These are phyloP conservation scores for Aspergillus awamori DNA, from an alignment of 2,329 filamentous ascomycete genomes.

Conservation along the genomic window DNA sequence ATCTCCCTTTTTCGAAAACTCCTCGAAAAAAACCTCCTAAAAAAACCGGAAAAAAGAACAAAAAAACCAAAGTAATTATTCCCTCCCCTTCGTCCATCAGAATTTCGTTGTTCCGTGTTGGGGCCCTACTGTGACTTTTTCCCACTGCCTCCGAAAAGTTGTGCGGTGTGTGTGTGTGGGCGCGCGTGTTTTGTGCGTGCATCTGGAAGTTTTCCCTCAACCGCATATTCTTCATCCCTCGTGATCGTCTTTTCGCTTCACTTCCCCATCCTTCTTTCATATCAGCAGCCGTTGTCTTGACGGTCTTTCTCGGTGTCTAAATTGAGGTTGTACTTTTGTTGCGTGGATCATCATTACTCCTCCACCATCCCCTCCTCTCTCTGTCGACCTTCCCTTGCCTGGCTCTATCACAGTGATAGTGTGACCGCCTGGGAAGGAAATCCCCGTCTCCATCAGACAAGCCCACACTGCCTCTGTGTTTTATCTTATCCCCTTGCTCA, in stretches of 20 bases:
- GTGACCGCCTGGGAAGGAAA: neutral
- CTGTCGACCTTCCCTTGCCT: neutral
- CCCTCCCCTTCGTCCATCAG: constrained; percentile 14
- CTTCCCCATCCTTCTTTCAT: constrained; percentile 13
- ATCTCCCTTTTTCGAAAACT: constrained; percentile 35
- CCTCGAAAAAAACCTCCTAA: constrained; percentile 36
- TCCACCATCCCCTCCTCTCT: neutral
- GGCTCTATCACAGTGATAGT: neutral
- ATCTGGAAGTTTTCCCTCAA: constrained; percentile 13
- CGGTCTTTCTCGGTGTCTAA: constrained; percentile 9
- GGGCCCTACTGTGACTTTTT: constrained; percentile 15
- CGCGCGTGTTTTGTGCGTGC: constrained; percentile 31
- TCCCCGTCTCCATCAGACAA: neutral
- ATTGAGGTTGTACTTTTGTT: constrained; percentile 18
- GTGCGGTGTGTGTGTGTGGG: constrained; percentile 37
- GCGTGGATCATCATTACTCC: constrained; percentile 2
- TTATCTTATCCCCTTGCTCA: neutral
- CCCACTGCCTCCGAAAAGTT: constrained; percentile 24
- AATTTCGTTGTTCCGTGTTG: too few species aligned
- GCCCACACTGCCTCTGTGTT: neutral
- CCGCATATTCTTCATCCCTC: constrained; percentile 16
- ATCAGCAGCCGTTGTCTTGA: neutral
- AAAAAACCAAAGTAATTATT: constrained; percentile 39
- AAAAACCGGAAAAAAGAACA: constrained; percentile 45
- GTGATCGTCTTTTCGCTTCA: constrained; percentile 20